Base-by-base conservation (phyloP, 129 eudicot genomes). In the Helianthus tuberosus region DNA sequence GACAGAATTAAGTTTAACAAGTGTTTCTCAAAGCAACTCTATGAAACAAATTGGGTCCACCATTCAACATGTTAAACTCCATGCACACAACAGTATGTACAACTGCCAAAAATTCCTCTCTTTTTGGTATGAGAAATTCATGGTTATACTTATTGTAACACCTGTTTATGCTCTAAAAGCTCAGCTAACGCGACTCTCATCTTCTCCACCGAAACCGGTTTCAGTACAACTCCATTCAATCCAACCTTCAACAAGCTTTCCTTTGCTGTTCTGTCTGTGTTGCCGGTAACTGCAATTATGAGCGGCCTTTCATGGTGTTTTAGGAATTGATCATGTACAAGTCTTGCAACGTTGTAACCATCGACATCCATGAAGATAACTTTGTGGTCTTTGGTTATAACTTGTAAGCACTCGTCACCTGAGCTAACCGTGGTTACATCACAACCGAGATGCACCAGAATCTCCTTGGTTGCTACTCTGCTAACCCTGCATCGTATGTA, bases 121-220 rank as follows among this genome's bases (percentile, higher is more conserved):
- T n/a, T 43, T 59, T 25, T 39, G 38, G 46, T 38, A 53, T 52
- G 58, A 52, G 49, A 52, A 53, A 32, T 63, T 66, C 20, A 55
- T 64, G 32, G 54, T 73, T 70, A 78, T 3, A 71, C 27, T 60
- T 86, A 84, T 44, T 73, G 67, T 54, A 86, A 73, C 72, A 52
- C 73, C 38, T 83, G 79, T 17, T 79, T 91, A 41, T 78, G 89
- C 55, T 95, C 90, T 62, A 88, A 74, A 53, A 95, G 87, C 55
- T 95, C 91, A 3, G 86, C 86, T 12, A 95, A 76, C 53, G 81
- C 81, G 29, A 75, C 79, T 69, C 99, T 91, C 97, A 95, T 91
- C 71, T 91, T 95, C 82, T 95, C 97, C 15, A 95, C 82, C 0
- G 97, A 86, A 9, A 91, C 82, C 3, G 97, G 96, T 75, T 95